Base-by-base conservation (phyloP, 139 green algal species). In the Closterium sp. region DNA sequence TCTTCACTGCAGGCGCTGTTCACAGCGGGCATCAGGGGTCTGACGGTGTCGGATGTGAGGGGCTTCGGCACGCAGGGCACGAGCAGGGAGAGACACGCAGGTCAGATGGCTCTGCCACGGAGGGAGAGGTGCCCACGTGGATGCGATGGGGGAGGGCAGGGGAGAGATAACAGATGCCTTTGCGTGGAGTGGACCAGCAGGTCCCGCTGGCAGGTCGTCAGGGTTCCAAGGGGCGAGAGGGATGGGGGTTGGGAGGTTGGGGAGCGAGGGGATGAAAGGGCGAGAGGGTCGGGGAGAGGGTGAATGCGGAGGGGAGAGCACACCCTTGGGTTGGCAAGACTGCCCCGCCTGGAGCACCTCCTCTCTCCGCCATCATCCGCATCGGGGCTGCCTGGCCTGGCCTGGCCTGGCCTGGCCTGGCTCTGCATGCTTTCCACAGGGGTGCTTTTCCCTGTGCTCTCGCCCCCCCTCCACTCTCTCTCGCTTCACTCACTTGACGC, bases 1-100 rank as follows among this genome's bases (percentile, higher is more conserved):
- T 19, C 88, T 32, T 88, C n/a, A 10, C 6, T 89, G 45, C 90
- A 93, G 90, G 91, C 91, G 10, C 29, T 94, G n/a, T 42, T 89
- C 42, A 62, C 19, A 29, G 31, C 73, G 50, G 91, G 91, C n/a
- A 94, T 94, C 13, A 22, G 89, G 9, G 91, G 91, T 5, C 17
- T 94, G 90, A 94, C 91, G 9, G 91, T 94, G 2, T 93, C 62
- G 17, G 88, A 94, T 31, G 91, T 94, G 89, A 31, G 89, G 38
- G 91, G 91, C 27, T 88, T 88, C 93, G 91, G 91, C 24, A 91
- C 88, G 9, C 91, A 94, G 88, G 89, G 89, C 22, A 91, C 42
- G 19, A 92, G 27, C 34, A 87, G 31, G n/a, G 91, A 94, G 31
- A 30, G 91, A 4, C 73, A 92, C 6, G 73, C 50, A 91, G 91